These are phyloP conservation scores for Calonectria naviculata DNA, from an alignment of 2,329 filamentous ascomycete genomes.

Conservation along the genomic window DNA sequence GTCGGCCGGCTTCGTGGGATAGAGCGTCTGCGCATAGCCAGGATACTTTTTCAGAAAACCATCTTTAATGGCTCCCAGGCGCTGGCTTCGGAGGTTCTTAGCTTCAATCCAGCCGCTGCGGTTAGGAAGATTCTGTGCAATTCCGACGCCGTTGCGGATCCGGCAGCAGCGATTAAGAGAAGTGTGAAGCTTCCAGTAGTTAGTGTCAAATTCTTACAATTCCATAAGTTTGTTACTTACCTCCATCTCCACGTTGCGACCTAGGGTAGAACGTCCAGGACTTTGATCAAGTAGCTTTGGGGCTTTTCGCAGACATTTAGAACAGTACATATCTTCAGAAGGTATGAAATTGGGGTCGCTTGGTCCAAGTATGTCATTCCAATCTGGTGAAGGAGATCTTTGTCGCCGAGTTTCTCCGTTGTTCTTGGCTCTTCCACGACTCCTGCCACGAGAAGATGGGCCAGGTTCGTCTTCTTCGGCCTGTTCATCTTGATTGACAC, in stretches of 20 bases:
- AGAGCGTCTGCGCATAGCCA: constrained; percentile 43
- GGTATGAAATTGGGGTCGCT: constrained; percentile 37
- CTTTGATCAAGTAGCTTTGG: constrained; percentile 38
- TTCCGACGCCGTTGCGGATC: constrained; percentile 40
- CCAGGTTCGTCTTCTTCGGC: background rate
- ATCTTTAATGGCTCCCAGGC: constrained; percentile 32
- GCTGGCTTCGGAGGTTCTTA: constrained; percentile 21
- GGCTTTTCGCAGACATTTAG: constrained; percentile 44
- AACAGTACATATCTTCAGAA: constrained; percentile 45
- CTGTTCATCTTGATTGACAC: background rate
- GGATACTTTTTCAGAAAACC: constrained; percentile 39
- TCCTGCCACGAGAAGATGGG: background rate
- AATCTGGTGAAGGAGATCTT: constrained; percentile 40
- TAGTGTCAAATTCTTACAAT: background rate
- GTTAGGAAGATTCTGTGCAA: constrained; percentile 40
- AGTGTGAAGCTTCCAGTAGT: constrained; percentile 31
- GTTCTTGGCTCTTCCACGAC: background rate
- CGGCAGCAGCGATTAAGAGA: constrained; percentile 36
- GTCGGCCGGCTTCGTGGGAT: constrained; percentile 34
- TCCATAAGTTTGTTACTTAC: constrained; percentile 8
- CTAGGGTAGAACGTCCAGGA: constrained; percentile 24
- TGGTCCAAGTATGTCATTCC: constrained; percentile 37
- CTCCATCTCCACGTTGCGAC: constrained; percentile 32
- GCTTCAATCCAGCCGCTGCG: constrained; percentile 46
- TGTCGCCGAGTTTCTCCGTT: background rate